These are phyloP conservation scores for Waltergamsia citrina DNA, from an alignment of 2,329 filamentous ascomycete species.

Conservation along the genomic window DNA sequence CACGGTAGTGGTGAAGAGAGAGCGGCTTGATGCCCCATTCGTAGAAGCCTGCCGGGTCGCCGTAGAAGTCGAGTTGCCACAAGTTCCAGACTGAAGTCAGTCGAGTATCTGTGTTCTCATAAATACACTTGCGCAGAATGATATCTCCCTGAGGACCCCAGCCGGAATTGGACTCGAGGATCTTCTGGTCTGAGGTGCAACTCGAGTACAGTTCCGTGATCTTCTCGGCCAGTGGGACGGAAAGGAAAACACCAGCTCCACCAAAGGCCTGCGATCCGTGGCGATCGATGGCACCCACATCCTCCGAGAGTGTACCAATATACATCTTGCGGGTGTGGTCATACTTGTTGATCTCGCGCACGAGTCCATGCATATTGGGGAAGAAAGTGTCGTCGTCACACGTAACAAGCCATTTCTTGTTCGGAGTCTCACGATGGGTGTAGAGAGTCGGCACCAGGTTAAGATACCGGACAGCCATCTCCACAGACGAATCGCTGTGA, in stretches of 20 bases:
- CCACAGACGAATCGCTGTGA: conserved; percentile 39
- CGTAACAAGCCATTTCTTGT: conserved; percentile 50
- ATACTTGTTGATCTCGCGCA: conserved; percentile 39
- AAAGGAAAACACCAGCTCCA: conserved; percentile 54
- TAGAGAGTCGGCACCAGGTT: conserved; percentile 45
- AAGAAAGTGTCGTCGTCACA: conserved; percentile 61
- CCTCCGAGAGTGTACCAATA: conserved; percentile 52
- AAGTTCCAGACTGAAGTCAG: conserved; percentile 47
- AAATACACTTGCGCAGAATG: conserved; percentile 53
- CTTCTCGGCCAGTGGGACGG: conserved; percentile 35
- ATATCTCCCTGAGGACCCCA: conserved; percentile 54
- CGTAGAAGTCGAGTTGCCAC: conserved; percentile 51
- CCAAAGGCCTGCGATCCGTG: conserved; percentile 57
- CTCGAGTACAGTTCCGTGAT: conserved; percentile 33
- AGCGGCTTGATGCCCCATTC: conserved; percentile 51
- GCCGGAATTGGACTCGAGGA: conserved; percentile 44
- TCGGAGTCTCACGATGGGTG: conserved; percentile 35
- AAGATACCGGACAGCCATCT: conserved; percentile 51
- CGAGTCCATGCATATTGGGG: conserved; percentile 45
- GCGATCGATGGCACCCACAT: conserved; percentile 46
- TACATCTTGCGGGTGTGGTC: conserved; percentile 45
- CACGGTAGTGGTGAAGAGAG: conserved; percentile 56
- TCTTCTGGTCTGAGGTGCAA: conserved; percentile 39
- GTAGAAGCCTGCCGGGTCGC: conserved; percentile 54
- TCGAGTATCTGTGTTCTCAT: conserved; percentile 50